A percentile compares a stretch with the other conserved stretches of the same genome.
These are phyloP conservation scores for Debaryomyces sp. DNA, from an alignment of 1,139 yeast genomes.

Conservation along the genomic window DNA sequence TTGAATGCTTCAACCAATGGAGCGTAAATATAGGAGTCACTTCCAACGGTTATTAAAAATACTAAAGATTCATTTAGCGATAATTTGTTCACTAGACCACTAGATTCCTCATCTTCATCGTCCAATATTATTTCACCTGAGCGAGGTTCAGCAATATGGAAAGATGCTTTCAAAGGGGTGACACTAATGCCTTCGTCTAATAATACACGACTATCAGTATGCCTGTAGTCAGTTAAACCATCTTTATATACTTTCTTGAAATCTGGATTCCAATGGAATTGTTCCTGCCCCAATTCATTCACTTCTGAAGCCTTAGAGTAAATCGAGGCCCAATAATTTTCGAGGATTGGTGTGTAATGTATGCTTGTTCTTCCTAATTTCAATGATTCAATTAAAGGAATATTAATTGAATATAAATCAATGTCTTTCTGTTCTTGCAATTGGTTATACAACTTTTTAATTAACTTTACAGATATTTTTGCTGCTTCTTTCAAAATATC, in stretches of 20 bases:
- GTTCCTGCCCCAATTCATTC: constrained; percentile 30
- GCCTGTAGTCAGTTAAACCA: constrained; percentile 53
- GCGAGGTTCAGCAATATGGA: constrained; percentile 55
- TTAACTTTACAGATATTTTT: constrained; percentile 61
- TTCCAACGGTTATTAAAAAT: constrained; percentile 36
- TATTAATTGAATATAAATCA: constrained; percentile 81
- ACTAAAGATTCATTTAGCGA: constrained; percentile 24
- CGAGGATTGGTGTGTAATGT: constrained; percentile 73
- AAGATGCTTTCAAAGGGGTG: constrained; percentile 81
- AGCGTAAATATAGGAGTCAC: constrained; percentile 56
- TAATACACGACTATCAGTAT: constrained; percentile 59
- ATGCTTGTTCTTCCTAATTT: constrained; percentile 57
- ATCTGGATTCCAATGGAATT: constrained; percentile 82
- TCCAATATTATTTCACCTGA: constrained; percentile 56
- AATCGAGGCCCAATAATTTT: constrained; percentile 77
- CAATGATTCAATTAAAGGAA: constrained; percentile 66
- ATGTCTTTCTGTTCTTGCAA: constrained; percentile 53
- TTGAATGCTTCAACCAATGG: constrained; percentile 52
- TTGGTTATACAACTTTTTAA: constrained; percentile 56
- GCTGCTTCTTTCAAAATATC: constrained; percentile 67
- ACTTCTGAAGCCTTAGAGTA: constrained; percentile 27
- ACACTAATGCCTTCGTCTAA: constrained; percentile 64
- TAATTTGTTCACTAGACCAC: constrained; percentile 9
- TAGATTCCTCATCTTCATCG: constrained; percentile 22
- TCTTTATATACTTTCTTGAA: constrained; percentile 68